Percentiles rank a stretch among this genome's conserved stretches.
Conservation (phyloP, 108 stramenopile species). For the Pelagomonas calceolata region DNA sequence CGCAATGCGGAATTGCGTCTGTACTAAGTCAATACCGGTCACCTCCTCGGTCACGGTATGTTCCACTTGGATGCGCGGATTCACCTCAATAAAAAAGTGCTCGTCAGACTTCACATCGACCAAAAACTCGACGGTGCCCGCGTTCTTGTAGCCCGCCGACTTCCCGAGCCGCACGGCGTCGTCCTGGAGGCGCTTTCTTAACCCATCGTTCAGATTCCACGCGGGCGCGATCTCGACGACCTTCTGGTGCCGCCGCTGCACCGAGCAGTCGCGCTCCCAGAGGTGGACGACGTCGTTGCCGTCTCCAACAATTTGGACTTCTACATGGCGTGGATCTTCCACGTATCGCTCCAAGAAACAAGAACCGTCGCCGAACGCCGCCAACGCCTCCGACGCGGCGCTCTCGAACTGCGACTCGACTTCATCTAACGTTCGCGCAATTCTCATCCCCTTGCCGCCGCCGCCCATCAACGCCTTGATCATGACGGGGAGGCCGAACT, state of each 20-base stretch:
- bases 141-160: conserved; percentile 74
- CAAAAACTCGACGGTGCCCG: conserved; percentile 92
- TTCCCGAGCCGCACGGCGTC: conserved; percentile 58
- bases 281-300: conserved; percentile 77
- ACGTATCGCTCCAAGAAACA: conserved; percentile 86
- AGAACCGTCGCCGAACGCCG: conserved; percentile 82
- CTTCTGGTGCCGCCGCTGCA: conserved; percentile 97
- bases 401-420: conserved; percentile 52
- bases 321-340: conserved; percentile 80
- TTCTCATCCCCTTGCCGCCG: conserved; percentile 89
- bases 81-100: conserved; percentile 88
- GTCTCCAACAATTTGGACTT: conserved; percentile 89
- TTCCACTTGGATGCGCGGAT: conserved; percentile 81
- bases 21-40: conserved; percentile 82
- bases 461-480: conserved; percentile 93
- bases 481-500: conserved; percentile 82
- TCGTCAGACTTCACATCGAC: conserved; percentile 70
- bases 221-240: conserved; percentile 88
- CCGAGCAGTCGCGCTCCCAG: conserved; percentile 88
- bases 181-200: conserved; percentile 56
- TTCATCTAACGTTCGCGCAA: conserved; percentile 48
- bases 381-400: conserved; percentile 68
- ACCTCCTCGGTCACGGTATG: conserved; percentile 95
- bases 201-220: conserved; percentile 50
- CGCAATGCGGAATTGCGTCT: conserved; percentile 59